phyloP scores from a whole-genome alignment of 2,329 filamentous ascomycete species.

The Sclerotinia nivalis region DNA sequence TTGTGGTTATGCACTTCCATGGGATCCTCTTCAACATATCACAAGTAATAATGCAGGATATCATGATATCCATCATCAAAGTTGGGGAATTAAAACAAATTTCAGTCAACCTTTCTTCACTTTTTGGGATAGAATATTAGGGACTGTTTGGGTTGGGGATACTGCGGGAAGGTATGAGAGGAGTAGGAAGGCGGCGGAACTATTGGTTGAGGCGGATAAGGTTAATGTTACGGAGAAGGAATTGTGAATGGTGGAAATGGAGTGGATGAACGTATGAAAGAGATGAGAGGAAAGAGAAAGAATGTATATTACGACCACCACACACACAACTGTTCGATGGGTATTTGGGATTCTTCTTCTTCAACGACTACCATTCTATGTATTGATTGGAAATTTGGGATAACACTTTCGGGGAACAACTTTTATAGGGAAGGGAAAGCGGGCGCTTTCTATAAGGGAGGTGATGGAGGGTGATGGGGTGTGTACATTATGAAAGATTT shows the following conservation, averaged over 20 bases:
- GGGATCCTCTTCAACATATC: conserved; percentile 88
- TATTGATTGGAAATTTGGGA: conserved; percentile 21
- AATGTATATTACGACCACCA: conserved; percentile 19
- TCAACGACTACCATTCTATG: conserved; percentile 7
- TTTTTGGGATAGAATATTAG: conserved; percentile 84
- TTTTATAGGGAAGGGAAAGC: conserved; percentile 16
- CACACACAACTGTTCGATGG: not conserved
- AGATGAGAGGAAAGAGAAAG: not conserved
- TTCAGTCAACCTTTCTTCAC: conserved; percentile 92
- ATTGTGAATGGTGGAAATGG: not conserved
- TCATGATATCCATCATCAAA: conserved; percentile 98
- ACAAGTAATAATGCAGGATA: conserved; percentile 95
- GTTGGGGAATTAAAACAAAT: conserved; percentile 97
- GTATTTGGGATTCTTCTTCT: conserved; percentile 5
- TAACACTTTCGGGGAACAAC: not conserved
- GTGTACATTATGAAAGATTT: conserved; percentile 1
- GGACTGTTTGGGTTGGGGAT: conserved; percentile 54
- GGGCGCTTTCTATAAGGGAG: conserved; percentile 1
- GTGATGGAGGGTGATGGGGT: not conserved
- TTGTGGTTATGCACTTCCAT: conserved; percentile 93
- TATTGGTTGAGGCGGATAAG: conserved; percentile 36
- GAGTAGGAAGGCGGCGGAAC: conserved; percentile 38
- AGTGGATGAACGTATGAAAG: not conserved
- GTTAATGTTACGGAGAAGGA: conserved; percentile 15
- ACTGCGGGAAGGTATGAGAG: conserved; percentile 37